These are phyloP conservation scores for Trichoderma sp. DNA, from an alignment of 2,329 filamentous ascomycete genomes.

Conservation along the genomic window DNA sequence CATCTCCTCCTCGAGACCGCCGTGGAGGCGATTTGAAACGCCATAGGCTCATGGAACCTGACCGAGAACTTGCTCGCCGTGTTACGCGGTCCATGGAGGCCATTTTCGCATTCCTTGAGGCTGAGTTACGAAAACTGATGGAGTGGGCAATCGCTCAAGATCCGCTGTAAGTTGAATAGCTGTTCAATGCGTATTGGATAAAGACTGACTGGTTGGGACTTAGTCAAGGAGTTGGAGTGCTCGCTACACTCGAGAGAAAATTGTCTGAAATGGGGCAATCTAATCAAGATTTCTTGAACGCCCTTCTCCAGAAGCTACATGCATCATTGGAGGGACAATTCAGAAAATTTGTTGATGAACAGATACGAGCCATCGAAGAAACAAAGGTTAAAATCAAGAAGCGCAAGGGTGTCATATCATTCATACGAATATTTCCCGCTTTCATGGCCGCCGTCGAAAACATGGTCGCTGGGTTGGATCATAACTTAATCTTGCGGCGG, in stretches of 20 bases:
- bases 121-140: conserved; percentile 73
- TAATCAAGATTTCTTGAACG: conserved; percentile 87
- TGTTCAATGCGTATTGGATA: not conserved
- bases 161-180: conserved; percentile 63
- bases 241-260: conserved; percentile 77
- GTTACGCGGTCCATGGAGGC: conserved; percentile 87
- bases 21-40: conserved; percentile 69
- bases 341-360: conserved; percentile 86
- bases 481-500: conserved; percentile 62
- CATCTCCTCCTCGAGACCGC: conserved; percentile 63
- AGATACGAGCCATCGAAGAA: conserved; percentile 93
- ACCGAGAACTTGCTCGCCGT: conserved; percentile 78
- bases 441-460: conserved; percentile 83
- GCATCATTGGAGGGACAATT: conserved; percentile 72
- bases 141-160: conserved; percentile 81
- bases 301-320: conserved; percentile 75
- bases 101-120: conserved; percentile 77
- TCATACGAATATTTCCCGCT: conserved; percentile 88
- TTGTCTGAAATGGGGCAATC: conserved; percentile 78
- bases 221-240: conserved; percentile 84
- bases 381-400: conserved; percentile 99
- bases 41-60: conserved; percentile 80
- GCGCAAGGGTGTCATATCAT: conserved; percentile 91
- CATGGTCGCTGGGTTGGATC: conserved; percentile 64
- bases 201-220: conserved; percentile 20